Percentiles rank a stretch among this genome's conserved stretches.
These are phyloP conservation scores for Erigeron philadelphicus DNA, from an alignment of 140 eudicot genomes.

Conservation along the genomic window DNA sequence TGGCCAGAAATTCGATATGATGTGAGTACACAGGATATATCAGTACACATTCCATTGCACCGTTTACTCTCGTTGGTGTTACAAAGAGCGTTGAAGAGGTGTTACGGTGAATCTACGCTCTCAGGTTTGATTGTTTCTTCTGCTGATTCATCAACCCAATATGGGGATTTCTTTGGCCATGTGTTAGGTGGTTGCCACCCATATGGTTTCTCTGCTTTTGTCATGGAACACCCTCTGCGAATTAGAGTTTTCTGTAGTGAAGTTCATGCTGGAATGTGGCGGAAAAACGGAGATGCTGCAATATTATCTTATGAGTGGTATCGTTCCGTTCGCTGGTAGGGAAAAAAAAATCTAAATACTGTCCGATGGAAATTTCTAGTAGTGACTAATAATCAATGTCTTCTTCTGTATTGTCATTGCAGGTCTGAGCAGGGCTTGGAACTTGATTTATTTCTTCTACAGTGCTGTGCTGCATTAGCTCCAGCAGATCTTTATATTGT, in stretches of 20 bases:
- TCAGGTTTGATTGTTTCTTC: slow-evolving; percentile 5
- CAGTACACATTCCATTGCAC: slow-evolving; percentile 87
- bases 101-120: slow-evolving; percentile 48
- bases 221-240: slow-evolving; percentile 92
- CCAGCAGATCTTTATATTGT: slow-evolving; percentile 79
- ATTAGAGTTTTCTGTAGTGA: slow-evolving; percentile 93
- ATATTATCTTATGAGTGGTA: slow-evolving; percentile 80
- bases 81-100: slow-evolving; percentile 60
- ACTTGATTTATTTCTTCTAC: slow-evolving; percentile 89
- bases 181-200: slow-evolving; percentile 82
- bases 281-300: slow-evolving; percentile 89
- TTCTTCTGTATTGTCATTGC: slow-evolving; percentile 27
- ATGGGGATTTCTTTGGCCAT: slow-evolving; percentile 59
- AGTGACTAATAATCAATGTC: neutral
- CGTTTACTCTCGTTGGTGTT: slow-evolving; percentile 70
- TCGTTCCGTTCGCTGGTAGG: slow-evolving; percentile 96
- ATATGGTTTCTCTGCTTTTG: slow-evolving; percentile 77
- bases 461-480: slow-evolving; percentile 97
- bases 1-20: slow-evolving; percentile 85
- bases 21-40: slow-evolving; percentile 80
- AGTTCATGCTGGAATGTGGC: slow-evolving; percentile 99
- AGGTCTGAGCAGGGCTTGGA: slow-evolving; percentile 96
- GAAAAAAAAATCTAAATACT: neutral
- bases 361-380: slow-evolving; percentile 17
- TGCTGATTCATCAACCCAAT: slow-evolving; percentile 30